A percentile compares a stretch with the other conserved stretches of the same genome.
Conservation (phyloP, 1,284 basidiomycete genomes). For the Ustilago vetiveriae region DNA sequence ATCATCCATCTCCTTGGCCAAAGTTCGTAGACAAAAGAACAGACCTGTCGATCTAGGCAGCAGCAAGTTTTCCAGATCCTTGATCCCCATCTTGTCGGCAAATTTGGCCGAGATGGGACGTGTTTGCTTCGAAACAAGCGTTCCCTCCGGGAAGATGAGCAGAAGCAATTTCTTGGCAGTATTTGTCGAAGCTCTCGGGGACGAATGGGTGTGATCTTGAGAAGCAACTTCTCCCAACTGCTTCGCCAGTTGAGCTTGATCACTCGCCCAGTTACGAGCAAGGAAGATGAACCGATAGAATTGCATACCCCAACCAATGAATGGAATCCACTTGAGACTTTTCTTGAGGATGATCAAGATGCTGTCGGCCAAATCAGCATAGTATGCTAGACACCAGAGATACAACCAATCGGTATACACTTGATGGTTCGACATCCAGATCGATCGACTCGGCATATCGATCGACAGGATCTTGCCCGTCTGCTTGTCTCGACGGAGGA, state of each 20-base stretch:
- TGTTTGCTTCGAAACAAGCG: constrained; percentile 53
- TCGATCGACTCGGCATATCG: constrained; percentile 39
- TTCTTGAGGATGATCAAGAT: constrained; percentile 60
- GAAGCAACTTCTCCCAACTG: constrained; percentile 43
- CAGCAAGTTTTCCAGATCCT: constrained; percentile 80
- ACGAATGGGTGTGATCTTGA: constrained; percentile 3
- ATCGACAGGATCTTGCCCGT: constrained; percentile 37
- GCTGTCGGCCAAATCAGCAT: constrained; percentile 46
- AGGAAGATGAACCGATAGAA: constrained; percentile 63
- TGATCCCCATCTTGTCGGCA: constrained; percentile 68
- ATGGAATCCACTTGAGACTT: constrained; percentile 55
- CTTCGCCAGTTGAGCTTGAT: constrained; percentile 44
- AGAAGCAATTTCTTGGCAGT: constrained; percentile 51
- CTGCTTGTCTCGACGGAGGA: constrained; percentile 38
- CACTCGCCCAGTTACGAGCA: constrained; percentile 49
- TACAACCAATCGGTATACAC: constrained; percentile 65
- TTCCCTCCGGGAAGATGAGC: constrained; percentile 63
- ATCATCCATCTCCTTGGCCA: constrained; percentile 79
- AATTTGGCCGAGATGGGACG: constrained; percentile 55
- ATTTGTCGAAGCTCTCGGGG: neutral
- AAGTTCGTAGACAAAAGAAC: constrained; percentile 82
- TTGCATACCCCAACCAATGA: constrained; percentile 62
- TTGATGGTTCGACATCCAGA: constrained; percentile 61
- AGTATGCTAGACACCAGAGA: constrained; percentile 61
- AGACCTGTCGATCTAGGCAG: constrained; percentile 91